These are phyloP conservation scores for Ganoderma leucocontextum DNA, from an alignment of 1,284 basidiomycete species.

Conservation along the genomic window DNA sequence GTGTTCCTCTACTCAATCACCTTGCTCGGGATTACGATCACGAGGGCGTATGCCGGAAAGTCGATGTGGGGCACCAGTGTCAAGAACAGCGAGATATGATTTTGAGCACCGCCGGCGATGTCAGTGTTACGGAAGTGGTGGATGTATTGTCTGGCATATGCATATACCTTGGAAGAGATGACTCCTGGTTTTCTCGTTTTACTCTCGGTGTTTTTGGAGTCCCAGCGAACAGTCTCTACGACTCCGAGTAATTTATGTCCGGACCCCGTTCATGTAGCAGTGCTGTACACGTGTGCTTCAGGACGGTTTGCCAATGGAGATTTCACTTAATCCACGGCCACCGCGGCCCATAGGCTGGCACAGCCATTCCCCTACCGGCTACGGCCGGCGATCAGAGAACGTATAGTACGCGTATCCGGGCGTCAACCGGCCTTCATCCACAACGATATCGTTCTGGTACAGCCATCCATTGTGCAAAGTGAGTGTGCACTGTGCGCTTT, in stretches of 20 bases:
- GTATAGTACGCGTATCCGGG: not conserved
- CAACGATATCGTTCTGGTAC: too few relatives aligned
- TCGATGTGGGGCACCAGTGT: conserved; percentile 20
- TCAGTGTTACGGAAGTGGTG: not conserved
- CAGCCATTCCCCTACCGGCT: not conserved
- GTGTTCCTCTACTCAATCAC: conserved; percentile 22
- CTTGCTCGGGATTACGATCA: conserved; percentile 11
- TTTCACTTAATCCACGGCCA: too few relatives aligned
- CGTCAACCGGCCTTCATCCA: not conserved
- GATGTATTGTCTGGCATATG: conserved; percentile 35
- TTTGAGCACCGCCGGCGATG: not conserved
- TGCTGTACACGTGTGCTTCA: too few relatives aligned
- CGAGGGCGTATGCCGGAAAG: conserved; percentile 9
- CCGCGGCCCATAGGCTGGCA: not conserved
- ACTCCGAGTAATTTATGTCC: too few relatives aligned
- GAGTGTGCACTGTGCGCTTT: too few relatives aligned
- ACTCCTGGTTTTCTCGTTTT: not conserved
- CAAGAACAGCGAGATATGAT: conserved; percentile 22
- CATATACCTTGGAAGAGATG: not conserved
- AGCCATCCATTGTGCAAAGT: too few relatives aligned
- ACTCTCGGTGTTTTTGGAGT: too few relatives aligned
- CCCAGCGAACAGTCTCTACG: too few relatives aligned
- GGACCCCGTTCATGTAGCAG: too few relatives aligned
- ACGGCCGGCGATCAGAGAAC: too few relatives aligned
- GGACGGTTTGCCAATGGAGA: too few relatives aligned